Evolutionary conservation across 139 green algal species (phyloP).

Genomic region (Micromonas commoda): DNA sequence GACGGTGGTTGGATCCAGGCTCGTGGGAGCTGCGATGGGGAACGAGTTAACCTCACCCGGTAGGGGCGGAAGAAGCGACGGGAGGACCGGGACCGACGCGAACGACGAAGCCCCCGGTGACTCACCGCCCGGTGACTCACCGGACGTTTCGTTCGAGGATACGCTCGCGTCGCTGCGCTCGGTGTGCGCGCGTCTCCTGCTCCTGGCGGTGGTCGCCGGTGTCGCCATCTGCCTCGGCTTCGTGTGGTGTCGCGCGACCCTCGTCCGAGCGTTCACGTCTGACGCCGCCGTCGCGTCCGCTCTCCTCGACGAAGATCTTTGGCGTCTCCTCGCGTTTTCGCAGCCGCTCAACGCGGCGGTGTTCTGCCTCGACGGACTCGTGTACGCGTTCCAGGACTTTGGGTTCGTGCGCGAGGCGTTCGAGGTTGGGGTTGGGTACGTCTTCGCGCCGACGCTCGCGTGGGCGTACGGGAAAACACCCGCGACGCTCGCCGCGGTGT

Average conservation of each 20-base stretch:
- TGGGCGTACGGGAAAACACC: not conserved
- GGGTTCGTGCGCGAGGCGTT: conserved; percentile 47
- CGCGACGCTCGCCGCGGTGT: not conserved
- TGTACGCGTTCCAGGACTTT: conserved; percentile 56
- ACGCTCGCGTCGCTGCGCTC: conserved; percentile 7
- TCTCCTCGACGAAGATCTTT: conserved; percentile 30
- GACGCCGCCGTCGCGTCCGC: not conserved
- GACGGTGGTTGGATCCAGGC: conserved; percentile 50
- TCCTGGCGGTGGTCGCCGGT: conserved; percentile 22
- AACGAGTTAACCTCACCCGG: no score
- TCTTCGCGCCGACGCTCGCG: conserved; percentile 43
- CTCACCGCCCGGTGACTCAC: not conserved
- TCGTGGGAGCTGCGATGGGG: conserved; percentile 13
- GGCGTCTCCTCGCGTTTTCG: conserved; percentile 40
- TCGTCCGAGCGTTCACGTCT: not conserved
- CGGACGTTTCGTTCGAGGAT: no score
- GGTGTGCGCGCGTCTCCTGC: not conserved
- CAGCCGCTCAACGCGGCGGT: conserved; percentile 58
- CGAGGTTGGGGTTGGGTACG: conserved; percentile 43
- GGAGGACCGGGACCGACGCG: no score
- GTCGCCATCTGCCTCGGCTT: not conserved
- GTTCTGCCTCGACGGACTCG: conserved; percentile 60
- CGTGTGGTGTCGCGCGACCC: not conserved
- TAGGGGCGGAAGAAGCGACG: no score
- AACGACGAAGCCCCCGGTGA: conserved; percentile 27